A percentile compares a stretch with the other conserved stretches of the same genome.
These are phyloP conservation scores for Mycena amicta DNA, from an alignment of 768 basidiomycete genomes.

Conservation along the genomic window DNA sequence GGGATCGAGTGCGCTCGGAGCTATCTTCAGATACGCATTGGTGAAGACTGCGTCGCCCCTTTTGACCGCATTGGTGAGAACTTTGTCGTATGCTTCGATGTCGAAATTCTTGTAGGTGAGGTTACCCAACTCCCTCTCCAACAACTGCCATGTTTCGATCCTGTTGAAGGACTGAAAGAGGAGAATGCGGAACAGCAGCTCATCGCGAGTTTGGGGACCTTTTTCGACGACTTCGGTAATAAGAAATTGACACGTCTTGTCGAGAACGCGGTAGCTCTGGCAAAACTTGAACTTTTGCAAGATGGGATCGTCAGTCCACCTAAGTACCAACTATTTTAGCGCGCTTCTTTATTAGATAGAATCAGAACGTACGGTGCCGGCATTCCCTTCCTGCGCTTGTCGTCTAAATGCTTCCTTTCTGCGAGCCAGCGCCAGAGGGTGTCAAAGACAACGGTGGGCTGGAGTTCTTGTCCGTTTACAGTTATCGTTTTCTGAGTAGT, in stretches of 20 bases:
- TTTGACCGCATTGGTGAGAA: slow-evolving; percentile 47
- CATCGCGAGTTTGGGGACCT: slow-evolving; percentile 59
- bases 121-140: slow-evolving; percentile 53
- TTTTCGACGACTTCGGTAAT: slow-evolving; percentile 69
- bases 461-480: slow-evolving; percentile 41
- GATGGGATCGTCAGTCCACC: slow-evolving; percentile 71
- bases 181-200: slow-evolving; percentile 70
- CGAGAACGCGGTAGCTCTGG: slow-evolving; percentile 75
- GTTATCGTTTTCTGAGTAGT: slow-evolving; percentile 26
- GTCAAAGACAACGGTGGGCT: slow-evolving; percentile 57
- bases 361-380: slow-evolving; percentile 51
- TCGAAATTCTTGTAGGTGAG: slow-evolving; percentile 65
- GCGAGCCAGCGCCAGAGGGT: slow-evolving; percentile 62
- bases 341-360: neutral
- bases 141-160: slow-evolving; percentile 70
- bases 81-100: slow-evolving; percentile 50
- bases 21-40: slow-evolving; percentile 71
- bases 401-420: slow-evolving; percentile 60
- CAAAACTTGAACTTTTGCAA: slow-evolving; percentile 63
- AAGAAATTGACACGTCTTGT: slow-evolving; percentile 70
- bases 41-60: slow-evolving; percentile 59
- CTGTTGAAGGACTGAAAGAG: slow-evolving; percentile 75
- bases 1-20: slow-evolving; percentile 36
- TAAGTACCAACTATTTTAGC: slow-evolving; percentile 24
- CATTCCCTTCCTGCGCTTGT: slow-evolving; percentile 50